These are phyloP conservation scores for Paecilomyces dactylethromorphus DNA, from an alignment of 2,329 filamentous ascomycete genomes.

Conservation along the genomic window DNA sequence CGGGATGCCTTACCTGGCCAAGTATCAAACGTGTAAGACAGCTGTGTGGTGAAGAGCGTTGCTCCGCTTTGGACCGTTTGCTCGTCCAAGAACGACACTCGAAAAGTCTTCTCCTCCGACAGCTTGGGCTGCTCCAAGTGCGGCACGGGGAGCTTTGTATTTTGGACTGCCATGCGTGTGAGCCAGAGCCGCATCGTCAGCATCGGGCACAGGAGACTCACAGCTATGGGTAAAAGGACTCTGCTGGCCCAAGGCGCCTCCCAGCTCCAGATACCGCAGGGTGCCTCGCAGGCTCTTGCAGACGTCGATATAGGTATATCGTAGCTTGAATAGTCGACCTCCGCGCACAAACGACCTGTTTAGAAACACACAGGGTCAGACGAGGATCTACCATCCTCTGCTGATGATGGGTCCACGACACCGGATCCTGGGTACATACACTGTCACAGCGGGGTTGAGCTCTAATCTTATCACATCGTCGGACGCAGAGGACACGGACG, in stretches of 20 bases:
- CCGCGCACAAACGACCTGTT: slow-evolving; percentile 32
- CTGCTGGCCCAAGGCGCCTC: slow-evolving; percentile 30
- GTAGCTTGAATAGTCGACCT: slow-evolving; percentile 33
- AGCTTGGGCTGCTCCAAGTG: slow-evolving; percentile 37
- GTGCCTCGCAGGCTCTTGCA: slow-evolving; percentile 31
- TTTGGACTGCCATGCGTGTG: slow-evolving; percentile 21
- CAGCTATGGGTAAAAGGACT: slow-evolving; percentile 32
- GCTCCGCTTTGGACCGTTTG: slow-evolving; percentile 35
- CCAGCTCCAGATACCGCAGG: slow-evolving; percentile 31
- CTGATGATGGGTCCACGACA: too few species aligned
- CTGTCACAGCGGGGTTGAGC: slow-evolving; percentile 24
- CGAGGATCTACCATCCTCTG: background rate
- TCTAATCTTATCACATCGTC: slow-evolving; percentile 22
- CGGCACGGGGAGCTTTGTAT: slow-evolving; percentile 32
- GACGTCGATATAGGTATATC: slow-evolving; percentile 32
- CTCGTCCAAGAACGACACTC: slow-evolving; percentile 37
- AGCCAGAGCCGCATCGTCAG: background rate
- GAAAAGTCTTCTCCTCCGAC: slow-evolving; percentile 24
- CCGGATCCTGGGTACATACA: slow-evolving; percentile 18
- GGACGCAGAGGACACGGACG: slow-evolving; percentile 11
- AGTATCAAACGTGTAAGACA: slow-evolving; percentile 37
- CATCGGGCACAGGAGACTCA: slow-evolving; percentile 19
- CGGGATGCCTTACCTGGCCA: slow-evolving; percentile 26
- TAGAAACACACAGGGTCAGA: background rate
- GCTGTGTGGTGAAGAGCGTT: slow-evolving; percentile 32